Conservation (phyloP, 805 yeast species). For the Candida multigemmis region DNA sequence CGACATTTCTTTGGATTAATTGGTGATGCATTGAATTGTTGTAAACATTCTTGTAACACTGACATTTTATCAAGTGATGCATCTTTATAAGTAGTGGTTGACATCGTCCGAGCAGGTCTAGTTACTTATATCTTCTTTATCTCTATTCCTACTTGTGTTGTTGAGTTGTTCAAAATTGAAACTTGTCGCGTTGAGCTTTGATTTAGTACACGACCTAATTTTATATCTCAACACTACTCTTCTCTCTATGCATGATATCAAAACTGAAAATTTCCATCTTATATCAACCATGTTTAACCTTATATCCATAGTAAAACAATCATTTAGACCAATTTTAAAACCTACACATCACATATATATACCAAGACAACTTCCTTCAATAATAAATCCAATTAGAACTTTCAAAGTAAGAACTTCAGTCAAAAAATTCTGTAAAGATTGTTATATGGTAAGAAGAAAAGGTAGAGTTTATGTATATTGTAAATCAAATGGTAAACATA, state of each 20-base stretch:
- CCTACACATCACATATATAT: too few species aligned
- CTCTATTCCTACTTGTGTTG: too few species aligned
- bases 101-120: slow-evolving; percentile 38
- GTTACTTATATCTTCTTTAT: slow-evolving; percentile 1
- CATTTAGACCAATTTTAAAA: too few species aligned
- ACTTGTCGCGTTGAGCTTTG: background rate
- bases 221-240: too few species aligned
- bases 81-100: slow-evolving; percentile 76
- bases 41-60: slow-evolving; percentile 89
- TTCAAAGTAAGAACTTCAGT: slow-evolving; percentile 91
- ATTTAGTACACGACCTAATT: too few species aligned
- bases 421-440: slow-evolving; percentile 86
- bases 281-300: too few species aligned
- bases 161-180: background rate
- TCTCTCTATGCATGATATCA: too few species aligned
- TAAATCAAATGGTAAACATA: slow-evolving; percentile 87
- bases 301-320: too few species aligned
- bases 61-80: slow-evolving; percentile 89
- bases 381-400: slow-evolving; percentile 39
- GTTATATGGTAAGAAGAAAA: slow-evolving; percentile 86
- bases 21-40: slow-evolving; percentile 86
- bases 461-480: slow-evolving; percentile 92
- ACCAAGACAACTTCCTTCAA: too few species aligned
- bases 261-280: too few species aligned
- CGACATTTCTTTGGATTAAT: slow-evolving; percentile 86